Conservation (phyloP, 306 rosid species). For the Casuarina cunninghamiana region DNA sequence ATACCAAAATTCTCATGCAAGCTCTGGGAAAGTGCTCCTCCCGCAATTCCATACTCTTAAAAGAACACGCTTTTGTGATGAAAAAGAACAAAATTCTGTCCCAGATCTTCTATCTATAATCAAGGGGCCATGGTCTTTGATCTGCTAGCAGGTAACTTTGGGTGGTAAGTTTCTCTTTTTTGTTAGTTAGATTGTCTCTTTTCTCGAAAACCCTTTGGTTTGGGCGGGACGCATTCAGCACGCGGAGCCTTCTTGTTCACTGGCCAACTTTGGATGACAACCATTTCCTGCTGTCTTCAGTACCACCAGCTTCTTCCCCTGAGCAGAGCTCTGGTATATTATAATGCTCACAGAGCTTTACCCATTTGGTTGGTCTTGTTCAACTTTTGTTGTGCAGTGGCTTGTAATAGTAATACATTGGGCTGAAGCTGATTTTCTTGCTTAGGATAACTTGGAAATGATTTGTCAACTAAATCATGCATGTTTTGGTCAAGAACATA, state of each 20-base stretch:
- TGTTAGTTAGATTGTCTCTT: background rate
- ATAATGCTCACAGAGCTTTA: slow-evolving; percentile 13
- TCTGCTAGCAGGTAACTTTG: slow-evolving; percentile 94
- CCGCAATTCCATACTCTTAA: slow-evolving; percentile 34
- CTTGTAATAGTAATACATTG: background rate
- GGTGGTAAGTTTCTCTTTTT: slow-evolving; percentile 63
- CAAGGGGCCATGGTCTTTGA: slow-evolving; percentile 90
- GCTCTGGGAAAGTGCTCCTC: slow-evolving; percentile 55
- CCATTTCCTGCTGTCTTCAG: slow-evolving; percentile 75
- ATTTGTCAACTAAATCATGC: background rate
- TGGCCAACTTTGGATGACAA: slow-evolving; percentile 83
- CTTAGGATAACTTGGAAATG: background rate
- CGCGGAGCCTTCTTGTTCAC: slow-evolving; percentile 95
- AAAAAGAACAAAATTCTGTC: slow-evolving; percentile 44
- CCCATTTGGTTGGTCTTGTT: slow-evolving; percentile 14
- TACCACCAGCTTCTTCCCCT: slow-evolving; percentile 61
- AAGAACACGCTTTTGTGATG: slow-evolving; percentile 20
- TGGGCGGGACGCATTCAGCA: slow-evolving; percentile 91
- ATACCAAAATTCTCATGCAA: slow-evolving; percentile 65
- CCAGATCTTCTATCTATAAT: slow-evolving; percentile 58
- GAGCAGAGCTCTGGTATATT: slow-evolving; percentile 55
- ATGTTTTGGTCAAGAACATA: background rate
- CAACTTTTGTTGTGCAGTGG: background rate
- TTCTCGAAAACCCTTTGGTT: slow-evolving; percentile 73
- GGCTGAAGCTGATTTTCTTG: background rate